Conservation (phyloP, 805 yeast species). For the Cyberlindnera bimundalis region DNA sequence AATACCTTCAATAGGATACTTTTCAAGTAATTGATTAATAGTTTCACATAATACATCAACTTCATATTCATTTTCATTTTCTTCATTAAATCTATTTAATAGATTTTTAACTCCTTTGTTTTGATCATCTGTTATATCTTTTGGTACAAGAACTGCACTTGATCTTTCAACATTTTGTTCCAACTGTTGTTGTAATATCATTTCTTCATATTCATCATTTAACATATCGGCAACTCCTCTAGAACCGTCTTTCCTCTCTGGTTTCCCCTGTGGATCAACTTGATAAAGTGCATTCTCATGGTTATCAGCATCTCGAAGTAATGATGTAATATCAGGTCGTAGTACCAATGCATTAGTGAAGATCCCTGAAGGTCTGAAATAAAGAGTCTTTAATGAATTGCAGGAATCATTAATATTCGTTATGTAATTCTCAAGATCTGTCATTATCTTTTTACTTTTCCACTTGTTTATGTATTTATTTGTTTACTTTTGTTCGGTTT, state of each 20-base stretch:
- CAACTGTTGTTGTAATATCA: constrained; percentile 9
- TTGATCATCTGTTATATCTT: constrained; percentile 17
- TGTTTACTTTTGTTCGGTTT: no score
- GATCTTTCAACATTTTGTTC: not conserved
- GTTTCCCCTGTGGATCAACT: constrained; percentile 35
- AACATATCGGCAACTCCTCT: constrained; percentile 35
- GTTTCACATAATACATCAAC: constrained; percentile 44
- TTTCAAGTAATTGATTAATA: no score
- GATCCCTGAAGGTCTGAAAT: constrained; percentile 56
- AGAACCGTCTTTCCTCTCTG: constrained; percentile 51
- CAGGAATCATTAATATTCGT: constrained; percentile 17
- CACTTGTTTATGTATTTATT: not conserved
- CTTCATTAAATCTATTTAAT: constrained; percentile 31
- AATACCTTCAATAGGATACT: no score
- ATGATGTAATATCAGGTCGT: constrained; percentile 48
- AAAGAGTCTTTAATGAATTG: constrained; percentile 28
- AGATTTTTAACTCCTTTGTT: constrained; percentile 32
- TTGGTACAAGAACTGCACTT: constrained; percentile 26
- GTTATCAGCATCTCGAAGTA: constrained; percentile 57
- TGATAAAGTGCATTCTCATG: constrained; percentile 50
- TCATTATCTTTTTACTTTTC: constrained; percentile 10
- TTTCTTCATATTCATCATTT: constrained; percentile 34
- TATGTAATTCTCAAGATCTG: constrained; percentile 13
- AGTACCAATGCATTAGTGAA: constrained; percentile 61
- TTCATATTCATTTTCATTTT: constrained; percentile 32